Base-by-base conservation (phyloP, 169 alveolate genomes). In the Eimeria sp. region DNA sequence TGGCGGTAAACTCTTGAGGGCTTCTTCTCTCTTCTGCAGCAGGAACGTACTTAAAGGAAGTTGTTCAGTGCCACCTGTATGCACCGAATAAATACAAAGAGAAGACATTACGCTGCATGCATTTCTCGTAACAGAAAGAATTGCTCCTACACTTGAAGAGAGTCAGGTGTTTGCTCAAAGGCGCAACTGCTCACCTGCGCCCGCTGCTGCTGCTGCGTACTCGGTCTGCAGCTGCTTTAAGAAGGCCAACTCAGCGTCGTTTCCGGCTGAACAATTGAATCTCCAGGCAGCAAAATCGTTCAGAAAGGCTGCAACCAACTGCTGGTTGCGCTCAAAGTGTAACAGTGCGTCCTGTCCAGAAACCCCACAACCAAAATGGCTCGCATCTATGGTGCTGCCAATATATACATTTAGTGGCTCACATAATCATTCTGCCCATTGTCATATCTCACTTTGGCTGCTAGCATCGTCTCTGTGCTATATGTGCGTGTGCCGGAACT, bases 21-120 rank as follows among this genome's bases (percentile, higher is more conserved):
- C 92, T 27, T 47, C 92, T 40, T 84, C 72, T 80, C 89, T 25
- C 58, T 58, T 70, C 75, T 84, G 76, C 92, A 58, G 57, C 51
- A 54, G 49, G 58, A 84, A 57, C 27, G 10, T 84, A 11, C 34
- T 20, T 0, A 84, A 78, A 6, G 76, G 34, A 51, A 84, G 76
- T 34, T 57, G 76, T 34, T 57, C 61, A 58, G 75, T 11, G 43
- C 92, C 92, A 16, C 92, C 92, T 84, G 92, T 27, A n/a, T 3
- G 73, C 73, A 82, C 13, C 40, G 40, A 34, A 34, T 34, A 34
- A 34, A 34, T 34, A 34, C 40, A 34, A 34, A 34, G 40, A 34
- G 40, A 34, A 34, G 40, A 34, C 2, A 34, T 34, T 34, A 34
- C 40, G 40, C 3, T 34, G 40, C 40, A 34, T 2, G 40, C 40